Conservation (phyloP, 345 rosid species). For the Abelmoschus esculentus region DNA sequence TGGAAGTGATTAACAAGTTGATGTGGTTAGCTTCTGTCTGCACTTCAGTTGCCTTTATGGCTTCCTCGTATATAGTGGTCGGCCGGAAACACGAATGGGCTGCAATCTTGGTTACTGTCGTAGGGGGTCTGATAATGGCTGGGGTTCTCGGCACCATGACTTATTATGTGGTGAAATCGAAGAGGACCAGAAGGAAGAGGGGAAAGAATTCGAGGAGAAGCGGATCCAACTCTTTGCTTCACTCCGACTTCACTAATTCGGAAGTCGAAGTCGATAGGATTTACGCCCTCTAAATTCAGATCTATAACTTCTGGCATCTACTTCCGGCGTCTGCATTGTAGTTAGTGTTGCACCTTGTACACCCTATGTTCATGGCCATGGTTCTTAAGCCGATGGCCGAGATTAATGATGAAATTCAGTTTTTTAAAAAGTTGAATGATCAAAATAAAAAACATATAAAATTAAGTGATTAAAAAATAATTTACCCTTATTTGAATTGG, state of each 20-base stretch:
- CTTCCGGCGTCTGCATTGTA: neutral
- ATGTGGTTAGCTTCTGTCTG: constrained; percentile 98
- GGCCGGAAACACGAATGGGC: constrained; percentile 72
- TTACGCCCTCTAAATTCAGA: constrained; percentile 47
- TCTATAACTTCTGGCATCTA: neutral
- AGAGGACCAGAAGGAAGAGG: constrained; percentile 65
- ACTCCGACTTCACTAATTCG: constrained; percentile 71
- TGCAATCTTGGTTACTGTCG: constrained; percentile 61
- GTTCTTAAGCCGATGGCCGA: neutral
- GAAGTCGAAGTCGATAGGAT: constrained; percentile 76
- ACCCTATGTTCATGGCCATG: neutral
- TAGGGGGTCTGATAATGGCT: constrained; percentile 86
- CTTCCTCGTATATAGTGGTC: constrained; percentile 83
- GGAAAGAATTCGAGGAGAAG: constrained; percentile 55
- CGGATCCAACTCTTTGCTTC: constrained; percentile 83
- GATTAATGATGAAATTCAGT: no score
- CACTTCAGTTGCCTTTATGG: constrained; percentile 90
- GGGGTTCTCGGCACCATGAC: constrained; percentile 95
- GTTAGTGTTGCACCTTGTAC: neutral
- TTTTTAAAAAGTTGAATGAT: no score
- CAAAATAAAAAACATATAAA: no score
- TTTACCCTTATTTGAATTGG: no score
- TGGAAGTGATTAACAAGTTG: constrained; percentile 78
- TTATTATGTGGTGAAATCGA: constrained; percentile 75
- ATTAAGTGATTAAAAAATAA: no score